These are phyloP conservation scores for Beauveria rudraprayagi DNA, from an alignment of 2,329 filamentous ascomycete species.

Conservation along the genomic window DNA sequence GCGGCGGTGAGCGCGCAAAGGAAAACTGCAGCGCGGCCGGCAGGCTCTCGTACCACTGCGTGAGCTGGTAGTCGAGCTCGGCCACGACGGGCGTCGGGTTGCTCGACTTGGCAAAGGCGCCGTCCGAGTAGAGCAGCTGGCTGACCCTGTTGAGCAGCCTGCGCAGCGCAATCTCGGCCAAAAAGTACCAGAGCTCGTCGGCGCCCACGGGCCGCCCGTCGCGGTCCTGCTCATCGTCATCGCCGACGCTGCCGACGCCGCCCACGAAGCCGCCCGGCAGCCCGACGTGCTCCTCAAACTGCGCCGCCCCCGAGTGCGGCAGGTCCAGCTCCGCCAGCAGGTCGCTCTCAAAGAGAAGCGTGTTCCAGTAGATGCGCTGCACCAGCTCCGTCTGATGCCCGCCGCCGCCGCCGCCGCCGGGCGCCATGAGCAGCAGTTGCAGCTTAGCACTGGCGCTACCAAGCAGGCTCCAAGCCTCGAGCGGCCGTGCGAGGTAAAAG, in stretches of 20 bases:
- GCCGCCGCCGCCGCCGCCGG: constrained; percentile 53
- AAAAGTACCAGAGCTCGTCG: constrained; percentile 79
- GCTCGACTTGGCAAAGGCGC: constrained; percentile 61
- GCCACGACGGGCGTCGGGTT: constrained; percentile 70
- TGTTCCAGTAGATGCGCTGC: constrained; percentile 78
- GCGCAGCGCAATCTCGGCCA: constrained; percentile 73
- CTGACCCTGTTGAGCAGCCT: constrained; percentile 70
- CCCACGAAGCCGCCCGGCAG: constrained; percentile 71
- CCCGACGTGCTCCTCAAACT: constrained; percentile 73
- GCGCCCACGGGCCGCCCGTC: constrained; percentile 55
- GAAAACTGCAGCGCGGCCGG: constrained; percentile 70
- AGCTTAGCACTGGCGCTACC: constrained; percentile 76
- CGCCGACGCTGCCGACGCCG: constrained; percentile 34
- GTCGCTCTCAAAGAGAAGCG: constrained; percentile 72
- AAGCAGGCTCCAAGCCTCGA: constrained; percentile 76
- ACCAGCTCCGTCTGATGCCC: constrained; percentile 65
- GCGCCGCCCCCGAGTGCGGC: constrained; percentile 73
- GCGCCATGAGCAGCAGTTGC: constrained; percentile 67
- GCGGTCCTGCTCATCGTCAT: constrained; percentile 32
- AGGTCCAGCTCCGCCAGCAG: constrained; percentile 72
- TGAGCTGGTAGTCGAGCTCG: constrained; percentile 74
- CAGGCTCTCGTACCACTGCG: constrained; percentile 77
- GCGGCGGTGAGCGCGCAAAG: constrained; percentile 54
- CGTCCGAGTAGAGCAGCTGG: constrained; percentile 71
- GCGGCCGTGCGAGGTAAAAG: constrained; percentile 71